Percentiles rank a stretch among this genome's conserved stretches.
These are phyloP conservation scores for Cladosporium austrohemisphaericum DNA, from an alignment of 2,329 filamentous ascomycete genomes.

Conservation along the genomic window DNA sequence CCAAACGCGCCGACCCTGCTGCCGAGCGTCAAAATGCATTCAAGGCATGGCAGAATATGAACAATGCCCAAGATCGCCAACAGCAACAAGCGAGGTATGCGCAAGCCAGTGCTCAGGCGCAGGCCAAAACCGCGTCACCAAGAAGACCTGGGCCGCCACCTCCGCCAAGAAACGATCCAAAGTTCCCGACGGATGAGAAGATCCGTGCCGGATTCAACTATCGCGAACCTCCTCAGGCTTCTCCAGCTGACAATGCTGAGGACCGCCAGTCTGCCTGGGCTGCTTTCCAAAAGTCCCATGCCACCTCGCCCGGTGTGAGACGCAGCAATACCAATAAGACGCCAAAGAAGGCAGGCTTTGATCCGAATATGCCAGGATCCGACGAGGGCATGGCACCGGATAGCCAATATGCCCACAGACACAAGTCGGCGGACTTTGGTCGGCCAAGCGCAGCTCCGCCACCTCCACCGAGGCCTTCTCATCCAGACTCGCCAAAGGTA, in stretches of 20 bases:
- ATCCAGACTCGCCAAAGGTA: conserved; percentile 26
- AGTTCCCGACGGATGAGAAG: conserved; percentile 35
- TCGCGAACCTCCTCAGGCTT: conserved; percentile 20
- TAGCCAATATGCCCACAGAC: conserved; percentile 26
- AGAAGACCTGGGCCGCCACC: conserved; percentile 23
- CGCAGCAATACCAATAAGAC: conserved; percentile 38
- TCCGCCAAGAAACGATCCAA: conserved; percentile 32
- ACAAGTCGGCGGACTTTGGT: conserved; percentile 30
- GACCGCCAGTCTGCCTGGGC: conserved; percentile 36
- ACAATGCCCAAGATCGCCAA: conserved; percentile 34
- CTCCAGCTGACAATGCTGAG: conserved; percentile 21
- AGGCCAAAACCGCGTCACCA: conserved; percentile 16
- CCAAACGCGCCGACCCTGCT: conserved; percentile 36
- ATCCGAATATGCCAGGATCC: conserved; percentile 55
- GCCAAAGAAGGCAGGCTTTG: conserved; percentile 55
- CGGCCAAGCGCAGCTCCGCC: conserved; percentile 25
- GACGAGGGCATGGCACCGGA: conserved; percentile 54
- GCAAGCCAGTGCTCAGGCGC: conserved; percentile 5
- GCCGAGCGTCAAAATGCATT: conserved; percentile 43
- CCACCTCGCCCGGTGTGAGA: conserved; percentile 28
- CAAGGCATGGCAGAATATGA: conserved; percentile 50
- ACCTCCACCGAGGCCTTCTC: conserved; percentile 37
- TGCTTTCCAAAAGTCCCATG: conserved; percentile 27
- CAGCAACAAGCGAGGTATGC: conserved; percentile 18
- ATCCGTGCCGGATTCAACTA: conserved; percentile 35